Base-by-base conservation (phyloP, 768 basidiomycete species). In the Kwoniella sp. region DNA sequence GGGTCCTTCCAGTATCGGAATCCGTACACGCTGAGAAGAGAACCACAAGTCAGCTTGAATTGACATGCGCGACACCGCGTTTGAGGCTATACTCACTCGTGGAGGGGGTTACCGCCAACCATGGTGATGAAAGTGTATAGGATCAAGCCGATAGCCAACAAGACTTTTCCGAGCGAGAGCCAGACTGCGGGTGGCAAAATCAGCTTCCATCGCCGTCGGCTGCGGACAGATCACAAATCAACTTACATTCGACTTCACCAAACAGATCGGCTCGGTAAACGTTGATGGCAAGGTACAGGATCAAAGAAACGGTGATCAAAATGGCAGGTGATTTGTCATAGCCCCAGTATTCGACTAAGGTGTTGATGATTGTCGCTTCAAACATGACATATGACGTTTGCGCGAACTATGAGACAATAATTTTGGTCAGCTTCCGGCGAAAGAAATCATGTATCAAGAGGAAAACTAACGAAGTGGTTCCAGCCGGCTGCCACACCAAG, bases 41-140 rank as follows among this genome's bases (percentile, higher is more conserved):
- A 8, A 19, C 7, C 7, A 26, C 22, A n/a, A 2, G 40, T 24
- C 15, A 25, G 15, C 40, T 55, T 69, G 85, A 85, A 3, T 37
- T n/a, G 3, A 33, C 24, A 26, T 56, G 48, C 27, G 26, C 30
- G 13, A 30, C 13, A 21, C 50, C 10, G 33, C 19, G 26, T 1
- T 19, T 67, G 84, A 86, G 1, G 68, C 40, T 10, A 0, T 9
- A 49, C 60, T 55, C 30, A 81, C 59, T 87, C 85, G 53, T 81
- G 84, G 25, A 82, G 65, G 1, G 85, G 86, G 71, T 86, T 86
- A 7, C 85, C 86, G 15, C 86, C 86, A 10, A 85, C 82, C 86
- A 87, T 86, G 15, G 84, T 85, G 33, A 86, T 74, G 60, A 87
- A 85, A 2, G 86, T 86, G 71, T 85, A 86, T 12, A 74, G 59